phyloP scores from a whole-genome alignment of 345 rosid species.

The Nephelium lappaceum region DNA sequence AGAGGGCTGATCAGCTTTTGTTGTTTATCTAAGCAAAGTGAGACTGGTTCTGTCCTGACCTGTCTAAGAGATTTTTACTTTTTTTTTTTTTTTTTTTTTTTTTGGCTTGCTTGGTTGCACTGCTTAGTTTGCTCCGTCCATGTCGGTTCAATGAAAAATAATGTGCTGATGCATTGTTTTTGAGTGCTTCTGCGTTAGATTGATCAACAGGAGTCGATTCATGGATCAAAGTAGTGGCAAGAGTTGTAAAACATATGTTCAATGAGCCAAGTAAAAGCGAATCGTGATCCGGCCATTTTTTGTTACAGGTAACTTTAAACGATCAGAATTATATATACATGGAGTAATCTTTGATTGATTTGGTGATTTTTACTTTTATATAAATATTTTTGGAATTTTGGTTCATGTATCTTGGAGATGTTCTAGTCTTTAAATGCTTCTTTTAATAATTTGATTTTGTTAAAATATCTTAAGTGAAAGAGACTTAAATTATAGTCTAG shows the following conservation, averaged over 20 bases:
- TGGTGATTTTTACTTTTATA: background rate
- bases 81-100: too few species aligned
- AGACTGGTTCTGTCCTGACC: slow-evolving; percentile 24
- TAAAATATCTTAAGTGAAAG: slow-evolving; percentile 1
- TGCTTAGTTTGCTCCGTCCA: slow-evolving; percentile 43
- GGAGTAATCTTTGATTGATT: background rate
- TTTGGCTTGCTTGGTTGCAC: slow-evolving; percentile 10
- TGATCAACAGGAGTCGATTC: slow-evolving; percentile 15
- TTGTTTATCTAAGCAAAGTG: slow-evolving; percentile 44
- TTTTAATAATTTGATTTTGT: background rate
- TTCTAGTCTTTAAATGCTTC: too few species aligned
- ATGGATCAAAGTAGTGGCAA: slow-evolving; percentile 49
- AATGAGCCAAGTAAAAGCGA: slow-evolving; percentile 48
- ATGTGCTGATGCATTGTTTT: too few species aligned
- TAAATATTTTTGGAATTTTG: background rate
- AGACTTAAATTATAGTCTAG: background rate
- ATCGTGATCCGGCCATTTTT: slow-evolving; percentile 35
- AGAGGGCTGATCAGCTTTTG: slow-evolving; percentile 34
- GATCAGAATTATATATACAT: background rate
- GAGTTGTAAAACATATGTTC: slow-evolving; percentile 41
- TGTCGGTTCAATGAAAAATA: slow-evolving; percentile 8
- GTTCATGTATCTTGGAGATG: background rate
- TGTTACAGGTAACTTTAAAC: slow-evolving; percentile 51
- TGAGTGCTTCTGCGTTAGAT: too few species aligned
- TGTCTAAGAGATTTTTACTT: slow-evolving; percentile 27